Conservation (phyloP, 371 early-diverging fungal genomes). For the Syncephalastrum monosporum region DNA sequence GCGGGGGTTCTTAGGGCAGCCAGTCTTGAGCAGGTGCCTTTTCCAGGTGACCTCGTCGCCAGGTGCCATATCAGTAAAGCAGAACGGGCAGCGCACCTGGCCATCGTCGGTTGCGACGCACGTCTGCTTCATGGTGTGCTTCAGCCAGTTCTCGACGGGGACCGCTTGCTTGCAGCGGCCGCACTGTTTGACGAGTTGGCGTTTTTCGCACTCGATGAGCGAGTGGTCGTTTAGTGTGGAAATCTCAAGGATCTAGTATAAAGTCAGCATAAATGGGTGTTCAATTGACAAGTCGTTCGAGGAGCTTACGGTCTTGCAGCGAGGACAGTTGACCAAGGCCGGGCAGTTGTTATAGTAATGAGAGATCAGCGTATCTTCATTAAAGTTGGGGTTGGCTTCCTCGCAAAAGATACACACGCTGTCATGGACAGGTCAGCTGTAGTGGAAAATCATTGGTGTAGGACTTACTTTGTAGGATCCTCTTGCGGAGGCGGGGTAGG, state of each 20-base stretch:
- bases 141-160: conserved; percentile 57
- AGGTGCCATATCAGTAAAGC: conserved; percentile 53
- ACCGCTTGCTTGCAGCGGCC: conserved; percentile 64
- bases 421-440: neutral
- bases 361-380: conserved; percentile 68
- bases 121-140: conserved; percentile 49
- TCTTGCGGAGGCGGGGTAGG: no score
- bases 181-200: conserved; percentile 63
- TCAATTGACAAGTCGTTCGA: neutral
- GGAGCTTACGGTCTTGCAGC: conserved; percentile 66
- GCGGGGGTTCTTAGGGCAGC: conserved; percentile 51
- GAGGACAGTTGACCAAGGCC: conserved; percentile 66
- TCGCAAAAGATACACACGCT: conserved; percentile 78
- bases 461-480: no score
- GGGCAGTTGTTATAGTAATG: conserved; percentile 83
- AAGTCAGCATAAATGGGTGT: neutral
- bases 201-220: conserved; percentile 64
- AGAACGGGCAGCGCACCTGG: conserved; percentile 65
- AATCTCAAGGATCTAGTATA: conserved; percentile 69
- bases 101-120: conserved; percentile 28
- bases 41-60: conserved; percentile 69
- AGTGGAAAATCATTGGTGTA: neutral
- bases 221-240: conserved; percentile 66
- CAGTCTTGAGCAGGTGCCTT: conserved; percentile 57
- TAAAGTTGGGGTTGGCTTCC: conserved; percentile 63